Percentiles rank a stretch among this genome's conserved stretches.
These are phyloP conservation scores for Exophiala bonariae DNA, from an alignment of 2,329 filamentous ascomycete species.

Conservation along the genomic window DNA sequence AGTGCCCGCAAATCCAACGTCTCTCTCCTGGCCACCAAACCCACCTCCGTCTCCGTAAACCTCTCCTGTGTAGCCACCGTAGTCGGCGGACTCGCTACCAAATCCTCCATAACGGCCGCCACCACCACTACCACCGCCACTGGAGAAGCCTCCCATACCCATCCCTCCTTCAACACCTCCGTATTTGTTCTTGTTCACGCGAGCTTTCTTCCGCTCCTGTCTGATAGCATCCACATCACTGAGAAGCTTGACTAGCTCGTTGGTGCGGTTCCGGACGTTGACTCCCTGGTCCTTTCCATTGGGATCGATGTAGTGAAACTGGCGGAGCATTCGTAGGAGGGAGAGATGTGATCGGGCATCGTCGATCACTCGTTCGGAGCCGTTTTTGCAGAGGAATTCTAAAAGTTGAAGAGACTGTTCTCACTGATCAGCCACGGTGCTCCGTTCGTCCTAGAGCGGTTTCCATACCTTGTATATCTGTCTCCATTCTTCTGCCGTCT, in stretches of 20 bases:
- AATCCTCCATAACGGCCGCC: conserved; percentile 81
- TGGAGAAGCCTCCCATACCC: conserved; percentile 56
- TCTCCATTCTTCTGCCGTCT: conserved; percentile 96
- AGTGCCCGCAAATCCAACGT: conserved; percentile 70
- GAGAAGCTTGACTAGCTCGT: conserved; percentile 91
- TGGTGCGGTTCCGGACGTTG: conserved; percentile 94
- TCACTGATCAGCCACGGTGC: not conserved
- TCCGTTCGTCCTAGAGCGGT: conserved; percentile 9
- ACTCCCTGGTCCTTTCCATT: conserved; percentile 98
- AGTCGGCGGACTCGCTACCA: conserved; percentile 67
- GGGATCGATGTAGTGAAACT: conserved; percentile 94
- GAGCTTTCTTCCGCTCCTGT: conserved; percentile 78
- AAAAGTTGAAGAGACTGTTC: conserved; percentile 76
- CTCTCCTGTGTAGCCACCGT: conserved; percentile 64
- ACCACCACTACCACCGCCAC: conserved; percentile 48
- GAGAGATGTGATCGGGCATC: conserved; percentile 94
- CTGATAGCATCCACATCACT: conserved; percentile 64
- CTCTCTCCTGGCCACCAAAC: conserved; percentile 75
- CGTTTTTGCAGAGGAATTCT: conserved; percentile 97
- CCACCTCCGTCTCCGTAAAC: conserved; percentile 97
- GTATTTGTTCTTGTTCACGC: conserved; percentile 89
- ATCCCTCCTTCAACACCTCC: conserved; percentile 85
- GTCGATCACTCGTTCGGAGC: conserved; percentile 94
- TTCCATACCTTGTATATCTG: conserved; percentile 91
- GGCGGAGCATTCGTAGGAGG: conserved; percentile 94